These are phyloP conservation scores for Neocallimastix lanati DNA, from an alignment of 192 early-diverging fungal species.

Conservation along the genomic window DNA sequence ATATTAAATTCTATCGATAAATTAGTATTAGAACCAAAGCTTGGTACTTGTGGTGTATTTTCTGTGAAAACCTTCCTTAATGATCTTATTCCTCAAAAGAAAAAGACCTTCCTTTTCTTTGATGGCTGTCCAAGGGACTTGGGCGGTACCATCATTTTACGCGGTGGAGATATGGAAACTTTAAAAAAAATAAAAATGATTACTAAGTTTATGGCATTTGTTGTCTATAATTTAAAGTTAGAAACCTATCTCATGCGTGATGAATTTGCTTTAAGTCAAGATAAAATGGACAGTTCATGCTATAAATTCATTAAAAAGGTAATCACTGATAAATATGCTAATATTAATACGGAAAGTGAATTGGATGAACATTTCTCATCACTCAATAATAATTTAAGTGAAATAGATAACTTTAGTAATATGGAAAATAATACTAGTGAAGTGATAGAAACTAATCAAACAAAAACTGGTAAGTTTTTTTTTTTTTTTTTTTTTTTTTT, in stretches of 20 bases:
- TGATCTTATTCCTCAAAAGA: slow-evolving; percentile 47
- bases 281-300: background rate
- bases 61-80: slow-evolving; percentile 68
- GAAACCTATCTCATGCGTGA: slow-evolving; percentile 64
- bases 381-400: too few species aligned
- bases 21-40: slow-evolving; percentile 43
- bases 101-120: slow-evolving; percentile 77
- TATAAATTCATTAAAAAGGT: background rate
- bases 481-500: too few species aligned
- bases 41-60: slow-evolving; percentile 63
- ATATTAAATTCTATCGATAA: slow-evolving; percentile 70
- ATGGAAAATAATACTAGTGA: background rate
- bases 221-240: slow-evolving; percentile 71
- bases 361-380: slow-evolving; percentile 4
- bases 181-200: slow-evolving; percentile 66
- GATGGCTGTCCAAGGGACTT: slow-evolving; percentile 61
- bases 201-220: slow-evolving; percentile 65
- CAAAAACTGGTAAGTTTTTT: too few species aligned
- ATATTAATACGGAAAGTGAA: slow-evolving; percentile 3
- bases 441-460: too few species aligned
- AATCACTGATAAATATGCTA: background rate
- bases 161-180: slow-evolving; percentile 51
- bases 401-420: background rate
- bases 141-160: slow-evolving; percentile 73
- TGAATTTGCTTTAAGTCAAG: slow-evolving; percentile 45